Evolutionary conservation across 2,329 filamentous ascomycete species (phyloP), one percentile per base, ranked within the genome.

Genomic region (Fusarium graminum): DNA sequence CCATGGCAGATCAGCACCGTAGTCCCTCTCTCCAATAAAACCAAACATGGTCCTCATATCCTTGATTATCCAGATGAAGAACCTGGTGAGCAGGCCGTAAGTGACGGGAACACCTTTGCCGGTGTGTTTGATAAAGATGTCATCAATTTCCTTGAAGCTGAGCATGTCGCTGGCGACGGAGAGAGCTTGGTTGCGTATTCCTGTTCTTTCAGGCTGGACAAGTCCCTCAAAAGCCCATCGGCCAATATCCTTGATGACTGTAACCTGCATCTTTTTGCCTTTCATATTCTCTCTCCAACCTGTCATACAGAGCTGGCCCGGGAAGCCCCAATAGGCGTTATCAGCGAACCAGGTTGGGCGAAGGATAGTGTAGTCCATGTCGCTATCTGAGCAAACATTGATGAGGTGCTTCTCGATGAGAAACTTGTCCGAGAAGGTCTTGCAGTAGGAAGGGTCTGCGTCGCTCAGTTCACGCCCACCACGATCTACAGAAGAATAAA

Each of bases 401-500:
- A 83, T 76, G 11, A 90, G 79, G 61, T 89, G 80, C 58, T 84
- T 75, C 72, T 90, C 88, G 63, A 90, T 85, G 34, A 83, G 75
- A 67, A 85, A 82, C 73, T 91, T 90, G 69, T 77, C 77, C 28
- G 80, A 72, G n/a, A 72, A 72, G 0, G 69, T 72, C 67, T 72
- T 72, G 67, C 69, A 62, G 34, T 72, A 70, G 1, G 70, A 73
- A 12, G 70, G 66, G 25, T 72, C 70, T 2, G 40, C 43, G 16
- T 72, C 70, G 25, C 79, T 76, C 88, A 90, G 75, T 88, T 77
- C 76, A 38, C 85, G 82, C 29, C 87, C 86, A 28, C 86, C 86
- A n/a, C 88, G 86, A 58, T 90, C 88, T 13, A 90, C 86, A 38
- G 83, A 87, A 2, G 82, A 85, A 74, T 89, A 90, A 41, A 90